Conservation (phyloP, 306 rosid species). For the Macrotyloma uniflorum region DNA sequence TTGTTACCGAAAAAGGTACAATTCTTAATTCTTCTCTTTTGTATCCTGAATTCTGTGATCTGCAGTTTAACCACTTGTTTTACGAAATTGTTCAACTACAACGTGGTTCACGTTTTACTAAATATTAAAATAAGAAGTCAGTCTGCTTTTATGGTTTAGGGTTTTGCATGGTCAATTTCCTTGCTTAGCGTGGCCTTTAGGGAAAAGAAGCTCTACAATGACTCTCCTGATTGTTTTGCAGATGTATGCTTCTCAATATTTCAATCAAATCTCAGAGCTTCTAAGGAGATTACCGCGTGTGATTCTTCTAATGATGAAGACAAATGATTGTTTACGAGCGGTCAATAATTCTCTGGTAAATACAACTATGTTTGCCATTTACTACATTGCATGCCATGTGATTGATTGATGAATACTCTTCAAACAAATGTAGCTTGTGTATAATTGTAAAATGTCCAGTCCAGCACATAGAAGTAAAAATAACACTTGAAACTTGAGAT, state of each 20-base stretch:
- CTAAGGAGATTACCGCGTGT: slow-evolving; percentile 90
- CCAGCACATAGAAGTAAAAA: background rate
- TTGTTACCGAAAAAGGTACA: slow-evolving; percentile 7
- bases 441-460: slow-evolving; percentile 11
- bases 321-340: slow-evolving; percentile 93
- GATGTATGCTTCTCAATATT: slow-evolving; percentile 96
- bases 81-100: slow-evolving; percentile 31
- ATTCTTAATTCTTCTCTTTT: slow-evolving; percentile 29
- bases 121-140: slow-evolving; percentile 2
- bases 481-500: slow-evolving; percentile 23
- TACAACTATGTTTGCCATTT: slow-evolving; percentile 28
- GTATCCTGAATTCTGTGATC: background rate
- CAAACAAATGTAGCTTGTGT: slow-evolving; percentile 34
- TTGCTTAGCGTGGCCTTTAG: slow-evolving; percentile 14
- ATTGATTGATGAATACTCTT: slow-evolving; percentile 28
- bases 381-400: slow-evolving; percentile 24
- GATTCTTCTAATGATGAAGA: slow-evolving; percentile 93
- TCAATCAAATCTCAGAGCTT: slow-evolving; percentile 90
- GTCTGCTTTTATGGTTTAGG: slow-evolving; percentile 15
- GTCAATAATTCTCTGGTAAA: slow-evolving; percentile 88
- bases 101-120: background rate
- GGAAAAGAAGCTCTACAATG: slow-evolving; percentile 34
- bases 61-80: slow-evolving; percentile 26
- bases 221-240: slow-evolving; percentile 45
- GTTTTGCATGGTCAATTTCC: slow-evolving; percentile 20